Base-by-base conservation (phyloP, 768 basidiomycete genomes). In the Mycena maculata region DNA sequence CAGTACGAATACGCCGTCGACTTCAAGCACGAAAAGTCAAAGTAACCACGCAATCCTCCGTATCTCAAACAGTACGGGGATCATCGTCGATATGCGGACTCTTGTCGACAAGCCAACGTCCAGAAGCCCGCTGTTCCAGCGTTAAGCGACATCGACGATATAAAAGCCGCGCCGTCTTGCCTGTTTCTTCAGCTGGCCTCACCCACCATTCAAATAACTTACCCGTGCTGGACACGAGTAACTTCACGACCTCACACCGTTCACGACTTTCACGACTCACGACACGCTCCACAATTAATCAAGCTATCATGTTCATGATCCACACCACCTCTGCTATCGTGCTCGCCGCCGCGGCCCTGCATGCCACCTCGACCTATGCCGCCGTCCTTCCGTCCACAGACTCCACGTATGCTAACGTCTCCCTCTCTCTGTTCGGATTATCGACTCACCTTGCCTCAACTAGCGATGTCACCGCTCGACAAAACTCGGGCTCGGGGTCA, bases 181-280 rank as follows among this genome's bases (percentile, higher is more conserved):
- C 27, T 7, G 8, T 5, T 61, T 33, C 49, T 22, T 42, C 60
- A 61, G 60, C 60, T 61, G 60, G 60, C 60, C 60, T 61, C 41
- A 53, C 49, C 49, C 60, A 36, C 58, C 20, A 15, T 31, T 22
- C n/a, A 42, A 25, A 25, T 27, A 52, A 60, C 49, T 42, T 61
- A 61, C 60, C 30, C 53, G 60, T 61, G 60, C 60, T 31, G 60
- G 60, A 42, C 60, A 61, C 60, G 44, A 52, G 49, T 61, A 52
- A 41, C 1, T 4, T 13, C 54, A 16, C 22, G 33, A 55, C 45
- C 12, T 12, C 45, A 25, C 22, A 3, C 54, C 5, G 25, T 23
- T 28, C 33, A 60, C 58, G 36, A 49, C 36, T 25, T 38, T 31
- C 16, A 44, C 55, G 11, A 22, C 38, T 52, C 28, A 44, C 60